Percentiles rank a stretch among this genome's conserved stretches.
These are phyloP conservation scores for Tephrocybe sp. DNA, from an alignment of 768 basidiomycete species.

Conservation along the genomic window DNA sequence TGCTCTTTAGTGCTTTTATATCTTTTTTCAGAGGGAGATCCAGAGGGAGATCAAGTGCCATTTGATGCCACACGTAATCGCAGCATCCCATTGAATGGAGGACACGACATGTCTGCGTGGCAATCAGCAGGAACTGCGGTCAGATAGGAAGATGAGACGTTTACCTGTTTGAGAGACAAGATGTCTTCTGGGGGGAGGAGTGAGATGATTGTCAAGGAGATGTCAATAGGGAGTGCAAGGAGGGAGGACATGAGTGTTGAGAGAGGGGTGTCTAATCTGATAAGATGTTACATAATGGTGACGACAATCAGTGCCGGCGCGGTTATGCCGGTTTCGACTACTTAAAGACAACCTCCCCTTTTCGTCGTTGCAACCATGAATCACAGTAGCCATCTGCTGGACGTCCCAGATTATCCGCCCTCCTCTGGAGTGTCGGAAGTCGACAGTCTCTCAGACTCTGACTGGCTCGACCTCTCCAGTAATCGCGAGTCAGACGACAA, in stretches of 20 bases:
- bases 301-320: conserved; percentile 2
- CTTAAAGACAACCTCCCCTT: conserved; percentile 22
- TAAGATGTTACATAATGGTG: conserved; percentile 4
- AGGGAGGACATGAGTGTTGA: conserved; percentile 18
- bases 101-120: conserved; percentile 58
- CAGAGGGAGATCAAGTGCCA: conserved; percentile 44
- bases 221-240: conserved; percentile 38
- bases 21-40: conserved; percentile 36
- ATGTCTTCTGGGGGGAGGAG: conserved; percentile 37
- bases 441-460: conserved; percentile 72
- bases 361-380: conserved; percentile 28
- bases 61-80: conserved; percentile 57
- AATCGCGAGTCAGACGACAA: conserved; percentile 69
- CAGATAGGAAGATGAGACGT: neutral
- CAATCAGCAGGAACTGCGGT: neutral
- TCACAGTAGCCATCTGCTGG: conserved; percentile 24
- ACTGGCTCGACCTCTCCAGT: conserved; percentile 79
- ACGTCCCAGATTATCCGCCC: conserved; percentile 31
- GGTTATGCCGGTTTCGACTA: conserved; percentile 20
- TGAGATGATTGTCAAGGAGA: conserved; percentile 36
- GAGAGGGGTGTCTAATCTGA: conserved; percentile 12
- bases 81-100: conserved; percentile 47
- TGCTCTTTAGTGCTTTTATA: conserved; percentile 31
- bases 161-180: conserved; percentile 48
- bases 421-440: conserved; percentile 54